Evolutionary conservation across 805 yeast species (phyloP).

Genomic region (Yarrowia keelungensis): DNA sequence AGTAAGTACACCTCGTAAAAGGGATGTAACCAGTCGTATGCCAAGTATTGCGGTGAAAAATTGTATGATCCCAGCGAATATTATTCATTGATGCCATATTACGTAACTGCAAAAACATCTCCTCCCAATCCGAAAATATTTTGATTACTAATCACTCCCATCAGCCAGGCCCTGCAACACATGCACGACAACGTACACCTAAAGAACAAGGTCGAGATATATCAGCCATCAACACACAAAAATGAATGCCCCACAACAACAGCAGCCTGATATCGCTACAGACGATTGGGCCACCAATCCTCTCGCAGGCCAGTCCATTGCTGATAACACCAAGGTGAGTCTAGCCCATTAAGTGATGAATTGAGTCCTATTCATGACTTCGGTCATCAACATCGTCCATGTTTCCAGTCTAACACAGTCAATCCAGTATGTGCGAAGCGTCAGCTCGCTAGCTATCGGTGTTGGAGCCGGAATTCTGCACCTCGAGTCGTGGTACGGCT

Average conservation of each 20-base stretch:
- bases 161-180: neutral
- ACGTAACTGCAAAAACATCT: no score
- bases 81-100: no score
- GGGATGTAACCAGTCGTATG: no score
- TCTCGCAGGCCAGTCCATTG: constrained; percentile 18
- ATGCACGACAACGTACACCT: constrained; percentile 9
- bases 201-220: neutral
- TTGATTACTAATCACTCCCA: neutral
- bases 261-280: constrained; percentile 13
- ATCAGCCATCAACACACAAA: neutral
- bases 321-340: constrained; percentile 20
- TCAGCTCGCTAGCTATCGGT: constrained; percentile 60
- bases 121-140: no score
- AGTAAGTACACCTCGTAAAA: no score
- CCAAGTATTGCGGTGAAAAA: no score
- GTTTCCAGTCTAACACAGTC: constrained; percentile 39
- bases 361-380: no score
- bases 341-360: neutral
- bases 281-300: constrained; percentile 35
- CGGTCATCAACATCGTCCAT: neutral
- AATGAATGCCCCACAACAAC: constrained; percentile 26
- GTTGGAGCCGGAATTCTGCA: constrained; percentile 62
- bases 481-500: constrained; percentile 59
- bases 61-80: no score
- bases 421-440: constrained; percentile 52